Evolutionary conservation across 2,329 filamentous ascomycete genomes (phyloP).

Genomic region (Chrysoporthe austroafricana): DNA sequence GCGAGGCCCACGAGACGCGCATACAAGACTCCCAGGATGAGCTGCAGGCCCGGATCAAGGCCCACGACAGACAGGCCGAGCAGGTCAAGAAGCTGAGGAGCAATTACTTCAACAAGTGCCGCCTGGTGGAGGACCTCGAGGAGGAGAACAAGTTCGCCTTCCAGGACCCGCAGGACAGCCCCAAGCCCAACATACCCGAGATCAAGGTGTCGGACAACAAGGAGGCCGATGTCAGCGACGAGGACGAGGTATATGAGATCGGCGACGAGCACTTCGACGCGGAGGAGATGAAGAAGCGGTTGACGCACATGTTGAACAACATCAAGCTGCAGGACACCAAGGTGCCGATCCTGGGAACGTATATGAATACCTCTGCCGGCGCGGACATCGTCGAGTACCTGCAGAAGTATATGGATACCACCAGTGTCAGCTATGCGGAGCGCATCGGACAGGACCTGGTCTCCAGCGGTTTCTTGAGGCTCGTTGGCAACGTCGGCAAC

Average conservation of each 20-base stretch:
- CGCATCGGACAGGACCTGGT: constrained; percentile 93
- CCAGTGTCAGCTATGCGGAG: constrained; percentile 88
- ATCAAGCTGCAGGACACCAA: constrained; percentile 91
- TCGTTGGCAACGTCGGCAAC: constrained; percentile 93
- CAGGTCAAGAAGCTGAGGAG: constrained; percentile 89
- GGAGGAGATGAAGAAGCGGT: constrained; percentile 88
- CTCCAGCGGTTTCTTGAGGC: constrained; percentile 79
- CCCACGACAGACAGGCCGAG: constrained; percentile 90
- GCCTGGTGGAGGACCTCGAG: constrained; percentile 92
- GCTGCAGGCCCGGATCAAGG: constrained; percentile 86
- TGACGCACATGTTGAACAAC: constrained; percentile 82
- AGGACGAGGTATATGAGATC: constrained; percentile 85
- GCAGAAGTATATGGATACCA: constrained; percentile 82
- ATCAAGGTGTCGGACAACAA: constrained; percentile 78
- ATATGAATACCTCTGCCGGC: constrained; percentile 88
- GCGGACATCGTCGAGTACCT: constrained; percentile 96
- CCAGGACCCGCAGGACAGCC: constrained; percentile 78
- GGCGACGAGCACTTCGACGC: constrained; percentile 85
- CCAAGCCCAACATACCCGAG: constrained; percentile 70
- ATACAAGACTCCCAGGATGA: constrained; percentile 95
- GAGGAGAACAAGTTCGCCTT: constrained; percentile 99
- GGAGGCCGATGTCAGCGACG: constrained; percentile 67
- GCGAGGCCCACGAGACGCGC: constrained; percentile 88
- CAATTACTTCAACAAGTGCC: constrained; percentile 98
- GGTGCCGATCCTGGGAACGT: constrained; percentile 92